Evolutionary conservation across 129 eudicot genomes (phyloP), one percentile per base, ranked within the genome.

Genomic region (Cynara cardunculus): DNA sequence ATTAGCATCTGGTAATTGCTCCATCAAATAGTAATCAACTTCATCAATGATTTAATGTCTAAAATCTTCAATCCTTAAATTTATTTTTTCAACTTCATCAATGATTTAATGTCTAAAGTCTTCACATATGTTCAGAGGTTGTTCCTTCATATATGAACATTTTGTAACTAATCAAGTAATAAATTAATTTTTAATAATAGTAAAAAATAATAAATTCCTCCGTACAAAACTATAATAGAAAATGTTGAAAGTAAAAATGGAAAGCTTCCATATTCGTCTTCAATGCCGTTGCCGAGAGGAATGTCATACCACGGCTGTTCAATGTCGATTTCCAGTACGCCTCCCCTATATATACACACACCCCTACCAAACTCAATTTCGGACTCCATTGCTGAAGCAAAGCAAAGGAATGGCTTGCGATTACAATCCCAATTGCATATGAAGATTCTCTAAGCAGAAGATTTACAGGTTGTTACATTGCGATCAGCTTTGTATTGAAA

Each of bases 221-320:
- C 46, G 13, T 37, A 37, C 61, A n/a, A 49, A 49, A 49, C n/a
- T 3, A 46, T 46, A 46, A 53, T 13, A 9, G 12, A 2, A 53
- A 53, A 56, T 4, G n/a, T 5, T 56, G 65, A 56, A 18, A 71
- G 22, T 41, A 59, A 24, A 14, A 16, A 14, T n/a, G 70, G 37
- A 81, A 37, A 37, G 73, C 25, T 44, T 81, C 30, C 84, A 44
- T 53, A 73, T 81, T 81, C 84, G 39, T 75, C 67, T 67, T 65
- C 35, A 67, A 81, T 74, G 74, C 19, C 41, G 61, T 64, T 67
- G 12, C 26, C 44, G 59, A 39, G 44, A 67, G 69, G 84, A 81
- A 81, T 81, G 74, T 81, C 80, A 74, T 31, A 64, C 68, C 80
- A 64, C 84, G 25, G 53, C 78, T 12, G 35, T 59, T 21, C 65